phyloP scores from a whole-genome alignment of 208 protist species.

The Jaenimonas drosophilae region DNA sequence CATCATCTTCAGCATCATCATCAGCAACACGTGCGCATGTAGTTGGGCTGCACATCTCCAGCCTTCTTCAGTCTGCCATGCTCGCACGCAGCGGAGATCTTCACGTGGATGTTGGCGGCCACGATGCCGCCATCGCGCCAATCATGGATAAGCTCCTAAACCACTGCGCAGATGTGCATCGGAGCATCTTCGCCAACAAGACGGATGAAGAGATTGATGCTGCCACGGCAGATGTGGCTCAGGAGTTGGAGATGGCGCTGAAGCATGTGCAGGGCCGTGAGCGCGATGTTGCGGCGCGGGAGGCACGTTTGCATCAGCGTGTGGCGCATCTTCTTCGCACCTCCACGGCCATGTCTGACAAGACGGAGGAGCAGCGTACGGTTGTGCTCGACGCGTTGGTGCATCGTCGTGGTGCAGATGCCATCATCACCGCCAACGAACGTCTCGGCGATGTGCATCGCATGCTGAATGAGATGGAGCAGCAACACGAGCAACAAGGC shows the following conservation, averaged over 20 bases:
- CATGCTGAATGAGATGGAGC: conserved; percentile 41
- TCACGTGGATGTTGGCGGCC: background rate
- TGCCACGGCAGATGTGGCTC: conserved; percentile 1
- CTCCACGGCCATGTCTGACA: conserved; percentile 6
- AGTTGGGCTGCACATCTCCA: conserved; percentile 13
- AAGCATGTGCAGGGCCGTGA: conserved; percentile 9
- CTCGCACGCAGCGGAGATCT: conserved; percentile 20
- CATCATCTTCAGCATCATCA: conserved; percentile 10
- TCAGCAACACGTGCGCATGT: conserved; percentile 1
- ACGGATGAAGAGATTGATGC: background rate
- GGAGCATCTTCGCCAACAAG: background rate
- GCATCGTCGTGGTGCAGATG: conserved; percentile 35
- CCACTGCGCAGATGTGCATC: background rate
- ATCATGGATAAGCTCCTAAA: no score
- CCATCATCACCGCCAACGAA: conserved; percentile 49
- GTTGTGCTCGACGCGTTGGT: conserved; percentile 57
- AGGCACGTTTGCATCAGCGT: conserved; percentile 14
- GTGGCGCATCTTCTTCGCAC: conserved; percentile 12
- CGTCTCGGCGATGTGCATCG: conserved; percentile 45
- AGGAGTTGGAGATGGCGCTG: conserved; percentile 4
- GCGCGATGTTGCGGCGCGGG: conserved; percentile 11
- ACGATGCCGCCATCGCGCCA: no score
- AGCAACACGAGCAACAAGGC: no score
- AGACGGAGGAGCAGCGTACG: conserved; percentile 13
- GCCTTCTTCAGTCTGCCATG: conserved; percentile 28